Base-by-base conservation (phyloP, 2,329 filamentous ascomycete species). In the Colletotrichum destructivum region DNA sequence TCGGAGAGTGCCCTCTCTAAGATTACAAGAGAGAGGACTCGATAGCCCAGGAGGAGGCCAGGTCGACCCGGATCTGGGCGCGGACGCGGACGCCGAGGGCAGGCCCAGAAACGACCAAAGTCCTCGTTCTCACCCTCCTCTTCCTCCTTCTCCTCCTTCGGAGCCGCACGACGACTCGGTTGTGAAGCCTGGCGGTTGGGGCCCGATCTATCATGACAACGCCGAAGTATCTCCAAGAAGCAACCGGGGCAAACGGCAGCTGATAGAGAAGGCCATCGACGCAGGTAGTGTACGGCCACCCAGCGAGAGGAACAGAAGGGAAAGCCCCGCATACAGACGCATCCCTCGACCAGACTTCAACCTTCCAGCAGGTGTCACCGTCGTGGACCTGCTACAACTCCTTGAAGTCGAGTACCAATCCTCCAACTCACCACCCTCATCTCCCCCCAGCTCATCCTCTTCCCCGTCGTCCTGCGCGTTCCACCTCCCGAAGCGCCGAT, bases 381-480 rank as follows among this genome's bases (percentile, higher is more conserved):
- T 72, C 21, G 57, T 66, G 2, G 69, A 72, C n/a, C 69, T 72
- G 38, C 65, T 72, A 16, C 52, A 60, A 38, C 69, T 72, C 8
- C 69, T 72, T 31, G 65, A 72, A 21, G 21, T 64, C 23, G 65
- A 72, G 69, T 72, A 49, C 18, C 52, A 59, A 21, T 72, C 69
- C 12, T 52, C 64, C 18, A 40, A 35, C 9, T 8, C 52, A 9
- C 52, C 31, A 15, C 54, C n/a, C 5, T 49, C 52, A 12, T 7
- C 60, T 3, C 35, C 65, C 16, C 47, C 65, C 21, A 59, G 57
- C 46, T 44, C 59, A 1, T 40, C 54, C 5, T 60, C 66, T 4
- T 67, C 54, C n/a, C 46, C 66, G 13, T 64, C 59, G 15, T 38
- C 65, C 4, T 49, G 9, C 26, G 62, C 65, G 2, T 35, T 47